phyloP scores from a whole-genome alignment of 192 early-diverging fungal genomes.

The Entophlyctis helioformis region DNA sequence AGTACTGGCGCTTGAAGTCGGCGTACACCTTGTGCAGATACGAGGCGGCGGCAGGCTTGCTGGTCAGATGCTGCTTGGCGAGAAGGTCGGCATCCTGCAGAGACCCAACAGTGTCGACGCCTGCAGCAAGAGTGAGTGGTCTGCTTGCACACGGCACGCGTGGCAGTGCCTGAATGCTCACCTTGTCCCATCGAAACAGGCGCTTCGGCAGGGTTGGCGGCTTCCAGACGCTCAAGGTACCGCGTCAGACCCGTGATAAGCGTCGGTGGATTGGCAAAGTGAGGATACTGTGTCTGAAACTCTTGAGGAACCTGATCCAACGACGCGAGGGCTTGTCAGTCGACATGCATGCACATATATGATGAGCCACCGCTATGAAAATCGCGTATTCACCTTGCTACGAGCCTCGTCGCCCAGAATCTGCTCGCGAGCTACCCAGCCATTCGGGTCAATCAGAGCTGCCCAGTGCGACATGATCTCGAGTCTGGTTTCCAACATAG shows the following conservation, averaged over 20 bases:
- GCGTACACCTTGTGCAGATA: constrained; percentile 42
- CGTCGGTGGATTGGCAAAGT: constrained; percentile 89
- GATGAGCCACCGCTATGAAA: too few species aligned
- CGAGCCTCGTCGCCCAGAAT: constrained; percentile 88
- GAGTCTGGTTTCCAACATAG: too few species aligned
- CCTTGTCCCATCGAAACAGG: background rate
- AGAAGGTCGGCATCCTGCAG: constrained; percentile 3
- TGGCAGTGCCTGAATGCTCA: background rate
- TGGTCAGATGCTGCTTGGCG: constrained; percentile 1
- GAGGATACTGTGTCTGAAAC: constrained; percentile 86
- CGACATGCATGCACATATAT: too few species aligned
- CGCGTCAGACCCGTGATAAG: constrained; percentile 57
- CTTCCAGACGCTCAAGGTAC: constrained; percentile 42
- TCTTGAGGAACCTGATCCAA: constrained; percentile 49
- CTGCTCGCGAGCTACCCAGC: constrained; percentile 92
- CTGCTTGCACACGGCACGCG: too few species aligned
- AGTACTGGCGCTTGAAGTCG: constrained; percentile 53
- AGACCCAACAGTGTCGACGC: too few species aligned
- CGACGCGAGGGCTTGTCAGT: background rate
- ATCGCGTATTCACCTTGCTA: constrained; percentile 65
- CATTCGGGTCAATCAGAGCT: constrained; percentile 58
- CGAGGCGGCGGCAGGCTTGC: background rate
- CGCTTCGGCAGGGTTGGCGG: background rate
- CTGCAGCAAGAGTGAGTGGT: too few species aligned
- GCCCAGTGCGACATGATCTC: constrained; percentile 75